A percentile compares a stretch with the other conserved stretches of the same genome.
These are phyloP conservation scores for Casuarina glauca DNA, from an alignment of 306 rosid species.

Conservation along the genomic window DNA sequence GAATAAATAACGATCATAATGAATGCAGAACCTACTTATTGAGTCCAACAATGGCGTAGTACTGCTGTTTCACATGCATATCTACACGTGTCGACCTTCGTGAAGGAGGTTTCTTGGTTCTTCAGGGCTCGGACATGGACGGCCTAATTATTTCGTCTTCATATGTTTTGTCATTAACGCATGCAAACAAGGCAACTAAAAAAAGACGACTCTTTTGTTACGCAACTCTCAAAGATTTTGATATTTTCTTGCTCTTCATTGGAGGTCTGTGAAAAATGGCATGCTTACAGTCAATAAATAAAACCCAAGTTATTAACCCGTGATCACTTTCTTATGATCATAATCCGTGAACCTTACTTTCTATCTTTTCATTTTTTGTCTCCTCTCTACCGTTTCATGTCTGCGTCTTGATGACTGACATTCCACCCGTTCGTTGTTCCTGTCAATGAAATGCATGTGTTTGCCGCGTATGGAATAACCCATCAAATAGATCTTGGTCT, in stretches of 20 bases:
- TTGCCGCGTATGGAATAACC: neutral
- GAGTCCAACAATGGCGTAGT: neutral
- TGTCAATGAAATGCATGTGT: neutral
- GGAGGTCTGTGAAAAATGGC: neutral
- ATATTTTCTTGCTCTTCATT: neutral
- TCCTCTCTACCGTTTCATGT: neutral
- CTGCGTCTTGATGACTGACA: neutral
- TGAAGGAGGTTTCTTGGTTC: neutral
- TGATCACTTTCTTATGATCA: neutral
- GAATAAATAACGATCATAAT: neutral
- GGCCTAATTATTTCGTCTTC: neutral
- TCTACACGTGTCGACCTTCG: neutral
- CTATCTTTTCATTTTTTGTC: neutral
- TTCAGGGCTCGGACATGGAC: neutral
- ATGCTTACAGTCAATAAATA: neutral
- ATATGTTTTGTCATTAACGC: neutral
- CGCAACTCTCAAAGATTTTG: neutral
- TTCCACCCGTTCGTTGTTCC: neutral
- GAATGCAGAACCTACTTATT: neutral
- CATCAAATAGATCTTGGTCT: no score
- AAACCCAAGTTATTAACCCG: neutral
- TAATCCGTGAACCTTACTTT: constrained; percentile 2
- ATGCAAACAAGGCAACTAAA: neutral
- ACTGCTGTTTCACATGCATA: neutral
- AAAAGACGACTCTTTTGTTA: neutral